Conservation (phyloP, 2,329 filamentous ascomycete genomes). For the Fusarium secorum region DNA sequence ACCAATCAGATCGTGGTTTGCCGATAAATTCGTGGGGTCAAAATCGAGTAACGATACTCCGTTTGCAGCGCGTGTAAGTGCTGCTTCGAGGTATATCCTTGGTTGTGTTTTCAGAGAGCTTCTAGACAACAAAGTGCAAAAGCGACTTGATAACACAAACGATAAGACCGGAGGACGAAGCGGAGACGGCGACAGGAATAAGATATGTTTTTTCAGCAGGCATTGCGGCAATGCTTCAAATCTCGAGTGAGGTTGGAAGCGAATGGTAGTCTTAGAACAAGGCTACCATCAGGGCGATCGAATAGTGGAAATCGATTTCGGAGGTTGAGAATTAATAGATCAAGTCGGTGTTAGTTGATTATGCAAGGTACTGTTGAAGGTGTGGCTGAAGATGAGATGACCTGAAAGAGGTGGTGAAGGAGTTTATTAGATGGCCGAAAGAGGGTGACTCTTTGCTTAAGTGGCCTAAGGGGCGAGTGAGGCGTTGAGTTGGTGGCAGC, state of each 20-base stretch:
- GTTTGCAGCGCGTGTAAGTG: slow-evolving; percentile 51
- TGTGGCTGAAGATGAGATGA: slow-evolving; percentile 38
- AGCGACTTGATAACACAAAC: slow-evolving; percentile 59
- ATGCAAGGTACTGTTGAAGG: slow-evolving; percentile 44
- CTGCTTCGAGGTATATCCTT: slow-evolving; percentile 51
- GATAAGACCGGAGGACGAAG: slow-evolving; percentile 67
- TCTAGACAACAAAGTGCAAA: slow-evolving; percentile 54
- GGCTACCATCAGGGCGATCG: slow-evolving; percentile 47
- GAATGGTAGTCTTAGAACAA: slow-evolving; percentile 44
- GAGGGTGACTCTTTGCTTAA: slow-evolving; percentile 48
- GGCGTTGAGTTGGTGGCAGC: slow-evolving; percentile 40
- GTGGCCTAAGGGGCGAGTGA: slow-evolving; percentile 47
- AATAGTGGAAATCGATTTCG: slow-evolving; percentile 20
- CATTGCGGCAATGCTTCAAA: slow-evolving; percentile 59
- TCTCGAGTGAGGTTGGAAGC: slow-evolving; percentile 37
- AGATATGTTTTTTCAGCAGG: slow-evolving; percentile 60
- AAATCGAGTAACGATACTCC: slow-evolving; percentile 50
- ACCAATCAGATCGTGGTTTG: slow-evolving; percentile 56
- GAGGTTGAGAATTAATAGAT: slow-evolving; percentile 22
- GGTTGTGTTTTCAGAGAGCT: slow-evolving; percentile 51
- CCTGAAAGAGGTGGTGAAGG: slow-evolving; percentile 37
- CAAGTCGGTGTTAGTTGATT: slow-evolving; percentile 34
- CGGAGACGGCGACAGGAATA: slow-evolving; percentile 70
- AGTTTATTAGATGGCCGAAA: slow-evolving; percentile 42
- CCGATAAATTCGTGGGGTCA: slow-evolving; percentile 47